Percentiles rank a stretch among this genome's conserved stretches.
Conservation (phyloP, 352 stramenopile species). For the Saprolegnia diclina region DNA sequence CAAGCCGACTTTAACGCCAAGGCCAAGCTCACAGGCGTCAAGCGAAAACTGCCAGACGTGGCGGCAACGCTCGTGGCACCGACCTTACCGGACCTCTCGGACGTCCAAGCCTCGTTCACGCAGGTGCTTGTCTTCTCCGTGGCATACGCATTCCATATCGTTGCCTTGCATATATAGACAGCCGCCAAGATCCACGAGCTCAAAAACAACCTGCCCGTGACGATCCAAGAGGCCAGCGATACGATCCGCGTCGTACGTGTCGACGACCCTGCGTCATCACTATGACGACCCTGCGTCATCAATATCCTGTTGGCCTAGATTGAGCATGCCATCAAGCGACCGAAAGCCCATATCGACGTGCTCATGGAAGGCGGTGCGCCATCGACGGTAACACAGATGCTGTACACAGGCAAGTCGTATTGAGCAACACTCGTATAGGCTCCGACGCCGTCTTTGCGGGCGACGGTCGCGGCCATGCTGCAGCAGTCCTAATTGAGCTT, state of each 20-base stretch:
- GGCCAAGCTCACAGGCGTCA: background rate
- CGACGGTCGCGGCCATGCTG: conserved; percentile 10
- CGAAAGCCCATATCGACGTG: conserved; percentile 14
- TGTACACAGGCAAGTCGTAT: too few species aligned
- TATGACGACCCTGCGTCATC: background rate
- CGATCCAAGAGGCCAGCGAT: conserved; percentile 19
- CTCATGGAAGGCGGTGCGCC: conserved; percentile 3
- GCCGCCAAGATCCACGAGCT: conserved; percentile 19
- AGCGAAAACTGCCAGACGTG: background rate
- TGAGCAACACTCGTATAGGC: background rate
- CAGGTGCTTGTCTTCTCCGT: too few species aligned
- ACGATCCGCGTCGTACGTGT: conserved; percentile 26
- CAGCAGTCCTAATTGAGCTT: conserved; percentile 52
- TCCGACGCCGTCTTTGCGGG: background rate
- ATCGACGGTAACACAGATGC: background rate
- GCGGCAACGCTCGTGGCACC: background rate
- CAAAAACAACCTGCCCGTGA: conserved; percentile 17
- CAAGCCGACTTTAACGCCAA: conserved; percentile 22
- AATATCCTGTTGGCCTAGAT: conserved; percentile 13
- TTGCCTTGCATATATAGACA: too few species aligned
- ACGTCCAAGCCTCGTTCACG: conserved; percentile 19
- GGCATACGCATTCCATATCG: too few species aligned
- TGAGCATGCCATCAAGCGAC: conserved; percentile 19
- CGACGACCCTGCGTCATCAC: background rate
- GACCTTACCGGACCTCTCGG: conserved; percentile 6